Conservation (phyloP, 176 grass and related monocot species). For the Bolboschoenus planiculmis region DNA sequence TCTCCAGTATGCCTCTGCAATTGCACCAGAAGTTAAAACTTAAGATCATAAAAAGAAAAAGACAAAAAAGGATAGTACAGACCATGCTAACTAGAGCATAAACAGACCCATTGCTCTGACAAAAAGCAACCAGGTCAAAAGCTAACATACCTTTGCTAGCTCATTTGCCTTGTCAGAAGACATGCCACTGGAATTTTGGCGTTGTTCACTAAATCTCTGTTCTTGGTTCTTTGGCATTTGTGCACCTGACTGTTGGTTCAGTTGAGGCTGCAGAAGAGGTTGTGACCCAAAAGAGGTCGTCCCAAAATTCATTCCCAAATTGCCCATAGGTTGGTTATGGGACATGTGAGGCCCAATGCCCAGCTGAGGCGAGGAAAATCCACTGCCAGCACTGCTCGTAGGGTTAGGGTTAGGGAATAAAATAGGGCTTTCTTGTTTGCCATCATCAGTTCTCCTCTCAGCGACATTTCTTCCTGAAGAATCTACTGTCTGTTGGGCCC, state of each 20-base stretch:
- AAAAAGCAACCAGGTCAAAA: not conserved
- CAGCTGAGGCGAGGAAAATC: constrained; percentile 33
- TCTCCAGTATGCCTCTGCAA: constrained; percentile 37
- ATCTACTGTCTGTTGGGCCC: constrained; percentile 42
- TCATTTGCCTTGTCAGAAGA: constrained; percentile 39
- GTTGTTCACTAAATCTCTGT: constrained; percentile 39
- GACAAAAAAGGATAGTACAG: not conserved
- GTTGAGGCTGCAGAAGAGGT: constrained; percentile 30
- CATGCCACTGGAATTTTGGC: constrained; percentile 34
- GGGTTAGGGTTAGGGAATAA: constrained; percentile 26
- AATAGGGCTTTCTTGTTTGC: constrained; percentile 36
- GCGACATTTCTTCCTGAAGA: constrained; percentile 37
- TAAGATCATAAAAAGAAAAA: constrained; percentile 3
- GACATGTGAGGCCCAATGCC: constrained; percentile 42
- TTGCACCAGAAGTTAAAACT: constrained; percentile 40
- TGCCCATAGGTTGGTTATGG: constrained; percentile 43
- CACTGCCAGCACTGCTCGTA: not conserved
- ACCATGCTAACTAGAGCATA: not conserved
- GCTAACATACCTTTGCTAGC: constrained; percentile 35
- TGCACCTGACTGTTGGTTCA: constrained; percentile 33
- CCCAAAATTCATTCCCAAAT: constrained; percentile 53
- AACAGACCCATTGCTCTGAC: not conserved
- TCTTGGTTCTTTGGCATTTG: constrained; percentile 50
- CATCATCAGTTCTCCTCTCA: constrained; percentile 44
- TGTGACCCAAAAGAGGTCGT: constrained; percentile 22